phyloP scores from a whole-genome alignment of 345 rosid species.

The Zanthoxylum bungeanum region DNA sequence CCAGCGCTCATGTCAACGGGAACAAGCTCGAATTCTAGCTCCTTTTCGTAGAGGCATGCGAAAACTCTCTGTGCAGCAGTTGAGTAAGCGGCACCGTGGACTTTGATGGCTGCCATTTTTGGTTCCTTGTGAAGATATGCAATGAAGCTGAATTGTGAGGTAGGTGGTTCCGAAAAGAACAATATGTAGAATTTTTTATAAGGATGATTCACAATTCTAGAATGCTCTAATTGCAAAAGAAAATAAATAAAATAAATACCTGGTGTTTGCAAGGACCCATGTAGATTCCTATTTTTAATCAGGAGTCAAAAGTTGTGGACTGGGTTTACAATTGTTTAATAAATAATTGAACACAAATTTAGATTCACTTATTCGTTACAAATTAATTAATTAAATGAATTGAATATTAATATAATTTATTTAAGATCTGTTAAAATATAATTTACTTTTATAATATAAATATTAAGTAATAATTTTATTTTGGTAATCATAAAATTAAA shows the following conservation, averaged over 20 bases:
- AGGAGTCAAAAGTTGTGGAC: background rate
- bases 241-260: background rate
- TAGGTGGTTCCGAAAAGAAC: background rate
- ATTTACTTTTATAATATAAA: too few species aligned
- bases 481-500: too few species aligned
- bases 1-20: constrained; percentile 44
- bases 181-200: too few species aligned
- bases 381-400: too few species aligned
- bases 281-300: background rate
- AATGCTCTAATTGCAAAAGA: background rate
- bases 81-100: constrained; percentile 42
- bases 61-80: constrained; percentile 49
- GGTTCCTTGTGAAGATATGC: background rate
- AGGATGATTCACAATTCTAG: background rate
- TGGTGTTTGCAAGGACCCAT: background rate
- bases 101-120: constrained; percentile 42
- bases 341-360: too few species aligned
- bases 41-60: constrained; percentile 60
- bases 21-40: constrained; percentile 46
- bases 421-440: too few species aligned
- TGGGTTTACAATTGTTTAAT: background rate
- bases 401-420: too few species aligned
- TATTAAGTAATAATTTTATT: too few species aligned
- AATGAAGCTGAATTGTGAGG: too few species aligned
- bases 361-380: too few species aligned